Percentiles rank a stretch among this genome's conserved stretches.
Evolutionary conservation across 2,329 filamentous ascomycete species (phyloP).

Genomic region (Penicillium capsulatum): DNA sequence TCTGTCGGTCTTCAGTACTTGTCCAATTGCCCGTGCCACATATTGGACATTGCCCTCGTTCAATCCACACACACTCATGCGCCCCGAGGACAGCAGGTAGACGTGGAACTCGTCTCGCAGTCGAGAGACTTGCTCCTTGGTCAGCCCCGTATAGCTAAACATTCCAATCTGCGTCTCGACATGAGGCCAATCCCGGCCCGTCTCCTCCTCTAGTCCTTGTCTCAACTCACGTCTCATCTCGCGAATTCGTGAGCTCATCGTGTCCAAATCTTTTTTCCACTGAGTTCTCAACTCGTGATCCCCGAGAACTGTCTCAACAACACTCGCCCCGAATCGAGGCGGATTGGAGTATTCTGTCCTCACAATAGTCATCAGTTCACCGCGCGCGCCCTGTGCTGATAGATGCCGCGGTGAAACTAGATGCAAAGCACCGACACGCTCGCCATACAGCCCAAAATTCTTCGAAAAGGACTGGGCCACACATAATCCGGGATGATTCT

Average conservation of each 20-base stretch:
- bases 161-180: constrained; percentile 39
- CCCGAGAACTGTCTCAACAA: constrained; percentile 28
- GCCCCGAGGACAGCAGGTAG: constrained; percentile 34
- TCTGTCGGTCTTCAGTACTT: constrained; percentile 11
- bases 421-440: constrained; percentile 87
- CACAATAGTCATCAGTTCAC: constrained; percentile 12
- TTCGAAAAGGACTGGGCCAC: constrained; percentile 53
- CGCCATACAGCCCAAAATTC: constrained; percentile 73
- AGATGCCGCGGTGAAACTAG: constrained; percentile 9
- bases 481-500: constrained; percentile 29
- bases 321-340: constrained; percentile 28
- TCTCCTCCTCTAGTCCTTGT: constrained; percentile 21
- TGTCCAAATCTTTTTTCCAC: constrained; percentile 34
- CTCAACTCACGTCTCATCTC: constrained; percentile 14
- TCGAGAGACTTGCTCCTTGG: constrained; percentile 26
- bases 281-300: constrained; percentile 20
- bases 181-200: constrained; percentile 31
- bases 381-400: constrained; percentile 6
- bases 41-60: constrained; percentile 23
- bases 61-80: constrained; percentile 34
- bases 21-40: constrained; percentile 16
- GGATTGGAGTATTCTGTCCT: constrained; percentile 29
- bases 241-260: constrained; percentile 33
- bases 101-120: constrained; percentile 34
- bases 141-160: constrained; percentile 40